Evolutionary conservation across 163 green algal species (phyloP), one percentile per base, ranked within the genome.

Genomic region (Prototheca cutis): DNA sequence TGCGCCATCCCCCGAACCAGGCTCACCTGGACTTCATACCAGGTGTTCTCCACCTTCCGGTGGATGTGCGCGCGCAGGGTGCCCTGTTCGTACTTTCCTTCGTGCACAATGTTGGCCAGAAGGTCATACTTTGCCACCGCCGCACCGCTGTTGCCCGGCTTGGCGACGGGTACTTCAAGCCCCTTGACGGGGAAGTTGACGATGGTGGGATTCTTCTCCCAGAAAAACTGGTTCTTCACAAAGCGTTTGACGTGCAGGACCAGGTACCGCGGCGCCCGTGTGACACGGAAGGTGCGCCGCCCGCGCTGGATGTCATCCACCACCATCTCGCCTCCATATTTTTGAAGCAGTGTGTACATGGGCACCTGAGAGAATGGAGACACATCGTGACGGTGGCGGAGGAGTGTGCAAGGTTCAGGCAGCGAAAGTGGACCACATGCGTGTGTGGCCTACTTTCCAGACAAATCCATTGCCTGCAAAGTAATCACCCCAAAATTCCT

Each of bases 151-250:
- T 42, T 59, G 30, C 73, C 73, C 82, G 73, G 48, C 64, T 32
- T 6, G 21, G 24, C 31, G 10, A 10, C 36, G 40, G 33, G 31
- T 33, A 98, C 70, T 52, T 96, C 84, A 67, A 98, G 69, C 58
- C 86, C 87, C 55, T 91, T 88, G 17, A 95, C 81, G 0, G 92
- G 91, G 66, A 98, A 99, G 68, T 95, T 98, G 33, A 99, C 92
- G 55, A 99, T 89, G 55, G 93, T 99, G 40, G 88, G 90, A 76
- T 99, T 99, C 78, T 99, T 99, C 79, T 99, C 93, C 19, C 87
- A 24, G 32, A 76, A 73, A 19, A 73, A 73, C 61, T 72, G 89
- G 81, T 96, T 96, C 68, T 90, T 94, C 5, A 82, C 88, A 76
- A 98, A 98, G 55, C 92, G 81, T 59, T 89, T 90, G 63, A 95